These are phyloP conservation scores for Plantago coronopus DNA, from an alignment of 305 asterid genomes.

Conservation along the genomic window DNA sequence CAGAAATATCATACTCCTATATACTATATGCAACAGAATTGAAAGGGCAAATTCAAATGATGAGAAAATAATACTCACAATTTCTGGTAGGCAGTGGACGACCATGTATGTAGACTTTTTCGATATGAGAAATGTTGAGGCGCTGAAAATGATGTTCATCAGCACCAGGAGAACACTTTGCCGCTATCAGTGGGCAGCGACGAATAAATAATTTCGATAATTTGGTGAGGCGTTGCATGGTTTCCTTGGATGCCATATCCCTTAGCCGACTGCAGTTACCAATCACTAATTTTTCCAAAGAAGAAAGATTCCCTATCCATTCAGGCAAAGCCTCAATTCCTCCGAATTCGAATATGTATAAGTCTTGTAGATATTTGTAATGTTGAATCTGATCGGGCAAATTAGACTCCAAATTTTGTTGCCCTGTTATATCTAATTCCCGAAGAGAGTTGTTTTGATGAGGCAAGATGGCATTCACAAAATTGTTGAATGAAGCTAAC, in stretches of 20 bases:
- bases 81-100: not conserved
- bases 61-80: not conserved
- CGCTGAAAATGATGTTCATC: not conserved
- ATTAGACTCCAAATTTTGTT: constrained; percentile 15
- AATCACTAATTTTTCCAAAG: not conserved
- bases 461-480: constrained; percentile 10
- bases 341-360: constrained; percentile 11
- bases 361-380: not conserved
- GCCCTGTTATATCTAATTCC: not conserved
- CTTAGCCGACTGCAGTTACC: not conserved
- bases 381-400: constrained; percentile 25
- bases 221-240: constrained; percentile 21
- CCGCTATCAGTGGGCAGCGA: not conserved
- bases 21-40: too few relatives aligned
- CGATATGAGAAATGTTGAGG: not conserved
- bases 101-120: not conserved
- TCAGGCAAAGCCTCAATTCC: constrained; percentile 28
- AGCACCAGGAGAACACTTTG: too few relatives aligned
- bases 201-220: not conserved
- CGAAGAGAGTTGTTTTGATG: not conserved
- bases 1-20: too few relatives aligned
- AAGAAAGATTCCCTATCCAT: constrained; percentile 22
- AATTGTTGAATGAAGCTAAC: not conserved
- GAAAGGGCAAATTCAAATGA: too few relatives aligned
- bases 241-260: constrained; percentile 4